phyloP scores from a whole-genome alignment of 139 green algal species.

The Bryopsis sp. region DNA sequence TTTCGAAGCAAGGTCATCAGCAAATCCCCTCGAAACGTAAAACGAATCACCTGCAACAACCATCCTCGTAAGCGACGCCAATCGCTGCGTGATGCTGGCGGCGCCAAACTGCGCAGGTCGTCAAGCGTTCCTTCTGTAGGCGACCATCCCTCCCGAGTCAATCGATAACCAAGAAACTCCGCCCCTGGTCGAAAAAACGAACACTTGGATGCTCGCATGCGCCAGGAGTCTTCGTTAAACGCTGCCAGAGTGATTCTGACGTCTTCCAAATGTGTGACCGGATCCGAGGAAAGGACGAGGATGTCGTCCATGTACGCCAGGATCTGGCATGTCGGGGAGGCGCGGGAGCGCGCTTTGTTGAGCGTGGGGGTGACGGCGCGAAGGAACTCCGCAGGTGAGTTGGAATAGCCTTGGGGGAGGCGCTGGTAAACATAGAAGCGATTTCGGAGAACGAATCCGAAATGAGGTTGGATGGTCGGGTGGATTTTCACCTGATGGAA shows the following conservation, averaged over 20 bases:
- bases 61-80: constrained; percentile 1
- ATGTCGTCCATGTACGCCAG: constrained; percentile 14
- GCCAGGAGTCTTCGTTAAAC: not conserved
- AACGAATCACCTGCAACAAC: constrained; percentile 9
- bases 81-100: not conserved
- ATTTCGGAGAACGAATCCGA: not conserved
- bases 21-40: not conserved
- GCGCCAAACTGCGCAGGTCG: not conserved
- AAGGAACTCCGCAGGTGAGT: constrained; percentile 8
- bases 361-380: constrained; percentile 2
- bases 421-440: constrained; percentile 12
- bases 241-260: not conserved
- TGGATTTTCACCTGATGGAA: constrained; percentile 7
- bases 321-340: not conserved
- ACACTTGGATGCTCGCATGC: not conserved
- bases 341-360: not conserved
- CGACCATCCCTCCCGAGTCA: not conserved
- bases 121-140: not conserved
- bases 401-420: constrained; percentile 15
- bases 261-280: not conserved
- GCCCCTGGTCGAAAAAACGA: not conserved
- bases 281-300: not conserved
- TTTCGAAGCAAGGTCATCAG: not conserved
- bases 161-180: not conserved
- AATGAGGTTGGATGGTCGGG: not conserved